phyloP scores from a whole-genome alignment of 371 early-diverging fungal genomes.

The Homolaphlyctis polyrhiza region DNA sequence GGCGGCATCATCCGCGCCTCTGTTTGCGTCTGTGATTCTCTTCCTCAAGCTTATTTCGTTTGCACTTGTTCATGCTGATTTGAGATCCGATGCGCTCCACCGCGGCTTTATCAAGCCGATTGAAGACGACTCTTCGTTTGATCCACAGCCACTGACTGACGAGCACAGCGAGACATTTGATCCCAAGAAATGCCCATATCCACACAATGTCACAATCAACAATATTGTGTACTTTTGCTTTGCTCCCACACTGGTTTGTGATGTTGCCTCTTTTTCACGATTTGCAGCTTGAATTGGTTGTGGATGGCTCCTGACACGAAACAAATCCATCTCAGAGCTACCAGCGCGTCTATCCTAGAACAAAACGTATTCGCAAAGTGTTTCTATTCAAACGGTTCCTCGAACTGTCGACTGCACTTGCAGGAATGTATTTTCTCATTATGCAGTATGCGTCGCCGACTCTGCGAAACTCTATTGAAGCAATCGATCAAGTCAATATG shows the following conservation, averaged over 20 bases:
- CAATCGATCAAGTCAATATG: constrained; percentile 60
- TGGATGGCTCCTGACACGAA: too few species aligned
- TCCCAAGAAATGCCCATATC: constrained; percentile 45
- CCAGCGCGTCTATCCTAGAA: constrained; percentile 81
- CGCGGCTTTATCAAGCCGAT: neutral
- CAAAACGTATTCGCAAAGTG: constrained; percentile 56
- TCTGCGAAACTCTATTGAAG: constrained; percentile 69
- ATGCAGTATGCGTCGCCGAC: constrained; percentile 72
- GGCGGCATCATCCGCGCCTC: constrained; percentile 11
- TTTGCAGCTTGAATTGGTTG: too few species aligned
- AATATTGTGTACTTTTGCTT: constrained; percentile 75
- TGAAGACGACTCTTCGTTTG: neutral
- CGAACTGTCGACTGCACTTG: constrained; percentile 59
- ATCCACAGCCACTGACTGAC: neutral
- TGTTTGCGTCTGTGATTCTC: constrained; percentile 58
- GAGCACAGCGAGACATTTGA: neutral
- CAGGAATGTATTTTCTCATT: constrained; percentile 75
- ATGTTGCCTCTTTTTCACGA: too few species aligned
- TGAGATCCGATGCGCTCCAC: constrained; percentile 36
- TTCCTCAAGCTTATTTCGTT: constrained; percentile 80
- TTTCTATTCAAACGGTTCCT: constrained; percentile 75
- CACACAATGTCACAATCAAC: constrained; percentile 61
- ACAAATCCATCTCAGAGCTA: constrained; percentile 64
- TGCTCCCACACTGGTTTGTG: constrained; percentile 66
- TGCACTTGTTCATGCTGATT: constrained; percentile 62